A percentile compares a stretch with the other conserved stretches of the same genome.
Conservation (phyloP, 225 moss, liverwort and hornwort species). For the Physcomitrellopsis africana region DNA sequence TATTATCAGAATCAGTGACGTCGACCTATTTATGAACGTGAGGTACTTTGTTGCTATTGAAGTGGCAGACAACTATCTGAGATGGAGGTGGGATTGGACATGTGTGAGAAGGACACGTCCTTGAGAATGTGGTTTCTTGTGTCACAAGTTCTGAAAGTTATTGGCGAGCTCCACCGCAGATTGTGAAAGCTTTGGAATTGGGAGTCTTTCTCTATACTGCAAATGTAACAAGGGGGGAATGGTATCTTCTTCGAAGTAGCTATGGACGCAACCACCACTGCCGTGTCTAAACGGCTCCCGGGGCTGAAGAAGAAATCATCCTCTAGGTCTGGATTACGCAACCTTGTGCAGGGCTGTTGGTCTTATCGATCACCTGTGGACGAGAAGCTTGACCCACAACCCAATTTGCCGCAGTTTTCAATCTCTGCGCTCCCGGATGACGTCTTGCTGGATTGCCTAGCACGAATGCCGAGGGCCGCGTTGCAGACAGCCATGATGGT, state of each 20-base stretch:
- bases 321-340: conserved; percentile 45
- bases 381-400: conserved; percentile 17
- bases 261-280: conserved; percentile 37
- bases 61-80: not conserved
- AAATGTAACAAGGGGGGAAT: conserved; percentile 23
- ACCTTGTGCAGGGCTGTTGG: conserved; percentile 50
- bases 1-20: conserved; percentile 1
- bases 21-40: not conserved
- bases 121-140: conserved; percentile 13
- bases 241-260: conserved; percentile 26
- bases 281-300: conserved; percentile 33
- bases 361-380: conserved; percentile 32
- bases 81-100: conserved; percentile 11
- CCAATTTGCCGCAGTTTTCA: conserved; percentile 38
- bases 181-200: not conserved
- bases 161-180: conserved; percentile 12
- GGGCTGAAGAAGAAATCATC: conserved; percentile 45
- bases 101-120: conserved; percentile 12
- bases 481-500: conserved; percentile 84
- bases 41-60: not conserved
- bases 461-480: conserved; percentile 71
- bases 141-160: not conserved
- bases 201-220: not conserved
- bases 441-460: conserved; percentile 74
- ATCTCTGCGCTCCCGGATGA: conserved; percentile 71